Evolutionary conservation across 768 basidiomycete genomes (phyloP).

Genomic region (Macrolepiota dolichaula): DNA sequence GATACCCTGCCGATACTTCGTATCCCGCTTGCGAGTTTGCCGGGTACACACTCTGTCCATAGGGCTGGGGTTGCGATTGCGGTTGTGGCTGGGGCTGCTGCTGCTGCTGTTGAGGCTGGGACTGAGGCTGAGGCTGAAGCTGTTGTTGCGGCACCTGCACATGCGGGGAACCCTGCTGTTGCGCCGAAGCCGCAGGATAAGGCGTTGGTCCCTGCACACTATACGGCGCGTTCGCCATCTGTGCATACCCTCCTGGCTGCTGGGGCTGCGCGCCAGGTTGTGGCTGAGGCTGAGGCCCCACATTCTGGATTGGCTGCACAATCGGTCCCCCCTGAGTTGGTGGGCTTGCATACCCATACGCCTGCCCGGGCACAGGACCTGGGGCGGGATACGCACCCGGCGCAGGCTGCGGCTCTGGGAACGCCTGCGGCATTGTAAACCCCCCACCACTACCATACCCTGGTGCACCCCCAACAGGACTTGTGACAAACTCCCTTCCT

Average conservation of each 20-base stretch:
- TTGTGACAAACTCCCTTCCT: constrained; percentile 10
- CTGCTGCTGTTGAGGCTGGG: constrained; percentile 15
- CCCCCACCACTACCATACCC: constrained; percentile 4
- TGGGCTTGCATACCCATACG: constrained; percentile 6
- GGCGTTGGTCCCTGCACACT: constrained; percentile 36
- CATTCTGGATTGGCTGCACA: constrained; percentile 15
- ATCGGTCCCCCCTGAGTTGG: constrained; percentile 27
- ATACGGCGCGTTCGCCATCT: constrained; percentile 29
- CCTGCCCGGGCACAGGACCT: constrained; percentile 6
- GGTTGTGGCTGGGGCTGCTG: constrained; percentile 11
- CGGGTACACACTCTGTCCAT: neutral
- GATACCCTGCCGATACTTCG: neutral
- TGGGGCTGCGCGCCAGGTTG: neutral
- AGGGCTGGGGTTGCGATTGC: constrained; percentile 5
- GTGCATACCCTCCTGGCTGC: neutral
- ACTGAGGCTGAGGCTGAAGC: constrained; percentile 18
- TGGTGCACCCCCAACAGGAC: neutral
- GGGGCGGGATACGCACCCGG: neutral
- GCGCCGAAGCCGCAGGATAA: constrained; percentile 32
- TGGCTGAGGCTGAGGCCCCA: constrained; percentile 12
- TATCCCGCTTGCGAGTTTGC: neutral
- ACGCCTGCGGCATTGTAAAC: constrained; percentile 13
- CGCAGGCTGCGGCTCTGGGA: constrained; percentile 8
- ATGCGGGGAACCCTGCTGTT: constrained; percentile 20
- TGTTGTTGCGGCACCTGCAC: too few relatives aligned